Percentiles rank a stretch among this genome's conserved stretches.
These are phyloP conservation scores for Coprinellus aureogranulatus DNA, from an alignment of 768 basidiomycete species.

Conservation along the genomic window DNA sequence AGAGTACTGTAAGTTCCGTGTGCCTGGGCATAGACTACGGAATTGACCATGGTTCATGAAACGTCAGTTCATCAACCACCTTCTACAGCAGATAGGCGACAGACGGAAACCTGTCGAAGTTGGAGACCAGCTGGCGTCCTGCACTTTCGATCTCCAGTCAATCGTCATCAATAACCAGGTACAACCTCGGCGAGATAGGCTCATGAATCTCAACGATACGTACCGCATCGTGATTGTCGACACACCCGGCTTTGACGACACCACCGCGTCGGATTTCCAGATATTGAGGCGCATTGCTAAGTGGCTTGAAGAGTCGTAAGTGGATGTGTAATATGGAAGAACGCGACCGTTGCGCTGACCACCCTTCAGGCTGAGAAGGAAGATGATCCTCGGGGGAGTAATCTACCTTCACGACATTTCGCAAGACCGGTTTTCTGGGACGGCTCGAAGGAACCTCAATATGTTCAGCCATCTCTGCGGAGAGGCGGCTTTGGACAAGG, in stretches of 20 bases:
- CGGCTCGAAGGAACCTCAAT: slow-evolving; percentile 23
- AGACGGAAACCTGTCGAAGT: slow-evolving; percentile 5
- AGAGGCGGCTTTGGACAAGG: slow-evolving; percentile 17
- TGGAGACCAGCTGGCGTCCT: slow-evolving; percentile 23
- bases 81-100: neutral
- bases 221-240: slow-evolving; percentile 19
- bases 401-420: slow-evolving; percentile 21
- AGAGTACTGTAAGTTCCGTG: slow-evolving; percentile 27
- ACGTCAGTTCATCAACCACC: slow-evolving; percentile 20
- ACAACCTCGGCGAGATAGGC: neutral
- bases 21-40: neutral
- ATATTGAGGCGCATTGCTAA: slow-evolving; percentile 22
- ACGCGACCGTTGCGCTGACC: neutral
- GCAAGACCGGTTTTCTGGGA: slow-evolving; percentile 28
- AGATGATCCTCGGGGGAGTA: slow-evolving; percentile 24
- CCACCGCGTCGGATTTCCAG: slow-evolving; percentile 15
- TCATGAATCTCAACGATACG: neutral
- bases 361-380: slow-evolving; percentile 14
- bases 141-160: slow-evolving; percentile 19
- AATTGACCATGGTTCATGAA: neutral
- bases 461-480: slow-evolving; percentile 26
- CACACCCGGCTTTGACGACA: slow-evolving; percentile 27
- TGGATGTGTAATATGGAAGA: neutral
- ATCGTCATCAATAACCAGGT: neutral
- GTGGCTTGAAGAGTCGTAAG: slow-evolving; percentile 26